Base-by-base conservation (phyloP, 495 filamentous ascomycete species). In the Xylaria scruposa region DNA sequence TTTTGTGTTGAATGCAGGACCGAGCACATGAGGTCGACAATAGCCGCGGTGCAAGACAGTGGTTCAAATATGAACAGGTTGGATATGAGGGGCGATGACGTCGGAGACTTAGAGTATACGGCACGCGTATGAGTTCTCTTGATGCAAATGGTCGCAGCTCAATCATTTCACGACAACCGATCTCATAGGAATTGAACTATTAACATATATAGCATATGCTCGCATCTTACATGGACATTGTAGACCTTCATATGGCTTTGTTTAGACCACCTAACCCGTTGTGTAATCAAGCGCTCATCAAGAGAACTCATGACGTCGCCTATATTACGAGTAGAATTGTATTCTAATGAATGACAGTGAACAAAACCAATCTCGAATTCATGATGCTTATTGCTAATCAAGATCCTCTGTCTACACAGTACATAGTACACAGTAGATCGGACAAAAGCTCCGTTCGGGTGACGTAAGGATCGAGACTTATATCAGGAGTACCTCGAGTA, bases 1-100 rank as follows among this genome's bases (percentile, higher is more conserved):
- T 6, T 17, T 56, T 17, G 15, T 64, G 8, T 4, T 38, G 31
- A 38, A 58, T 6, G 38, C 38, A 42, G 12, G 19, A 26, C 49
- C 31, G 26, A 15, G 49, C 31, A 47, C 1, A n/a, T 33, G 69
- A 61, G n/a, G 49, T 65, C 29, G 47, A 58, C 0, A 42, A 65
- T 54, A 44, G 38, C 44, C 9, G 59, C 5, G 17, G 13, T 42
- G 3, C 10, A 63, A 36, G n/a, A 24, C 44, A 19, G 26, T 49
- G 15, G 47, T 31, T n/a, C 17, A 42, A 51, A 38, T 33, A 63
- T 33, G 26, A 54, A 62, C 44, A 15, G 36, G 49, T 12, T 21
- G 44, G 26, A 38, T 17, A 10, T 36, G 68, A 61, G 8, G 54
- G 73, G 44, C 67, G 56, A 75, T 77, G 77, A 78, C 77, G 77